Evolutionary conservation across 371 early-diverging fungal genomes (phyloP).

Genomic region (Rhizopus sp.): DNA sequence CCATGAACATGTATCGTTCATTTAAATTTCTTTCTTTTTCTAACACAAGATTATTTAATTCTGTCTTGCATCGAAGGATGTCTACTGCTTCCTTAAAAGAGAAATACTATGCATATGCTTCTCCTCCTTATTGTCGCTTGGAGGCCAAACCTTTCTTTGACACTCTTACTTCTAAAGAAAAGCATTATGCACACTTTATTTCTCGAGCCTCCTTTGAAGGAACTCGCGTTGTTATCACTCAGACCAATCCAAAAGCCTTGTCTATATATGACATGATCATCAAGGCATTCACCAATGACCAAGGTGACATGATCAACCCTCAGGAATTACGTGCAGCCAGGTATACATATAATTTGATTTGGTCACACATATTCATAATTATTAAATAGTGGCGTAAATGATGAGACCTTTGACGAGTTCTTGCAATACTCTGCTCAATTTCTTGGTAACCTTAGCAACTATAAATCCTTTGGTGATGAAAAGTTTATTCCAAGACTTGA

Average conservation of each 20-base stretch:
- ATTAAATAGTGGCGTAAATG: slow-evolving; percentile 36
- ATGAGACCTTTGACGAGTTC: slow-evolving; percentile 52
- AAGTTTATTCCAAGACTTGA: slow-evolving; percentile 63
- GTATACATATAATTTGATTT: slow-evolving; percentile 12
- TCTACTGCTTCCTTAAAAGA: slow-evolving; percentile 16
- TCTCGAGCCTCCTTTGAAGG: slow-evolving; percentile 62
- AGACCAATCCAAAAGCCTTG: slow-evolving; percentile 45
- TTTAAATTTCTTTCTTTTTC: no score
- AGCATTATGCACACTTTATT: slow-evolving; percentile 65
- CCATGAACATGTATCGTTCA: no score
- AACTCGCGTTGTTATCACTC: slow-evolving; percentile 47
- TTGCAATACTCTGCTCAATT: slow-evolving; percentile 58
- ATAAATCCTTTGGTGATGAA: slow-evolving; percentile 65
- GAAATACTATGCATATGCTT: slow-evolving; percentile 50
- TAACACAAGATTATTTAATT: no score
- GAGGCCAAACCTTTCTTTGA: slow-evolving; percentile 60
- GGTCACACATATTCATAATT: background rate
- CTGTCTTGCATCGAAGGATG: background rate
- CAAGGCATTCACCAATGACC: slow-evolving; percentile 25
- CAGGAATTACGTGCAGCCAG: slow-evolving; percentile 29
- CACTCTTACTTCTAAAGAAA: slow-evolving; percentile 46
- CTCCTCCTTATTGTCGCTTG: slow-evolving; percentile 49
- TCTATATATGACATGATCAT: slow-evolving; percentile 45
- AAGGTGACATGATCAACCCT: slow-evolving; percentile 27
- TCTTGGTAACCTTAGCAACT: slow-evolving; percentile 59